phyloP scores from a whole-genome alignment of 208 protist species.

The Leptomonas seymouri region DNA sequence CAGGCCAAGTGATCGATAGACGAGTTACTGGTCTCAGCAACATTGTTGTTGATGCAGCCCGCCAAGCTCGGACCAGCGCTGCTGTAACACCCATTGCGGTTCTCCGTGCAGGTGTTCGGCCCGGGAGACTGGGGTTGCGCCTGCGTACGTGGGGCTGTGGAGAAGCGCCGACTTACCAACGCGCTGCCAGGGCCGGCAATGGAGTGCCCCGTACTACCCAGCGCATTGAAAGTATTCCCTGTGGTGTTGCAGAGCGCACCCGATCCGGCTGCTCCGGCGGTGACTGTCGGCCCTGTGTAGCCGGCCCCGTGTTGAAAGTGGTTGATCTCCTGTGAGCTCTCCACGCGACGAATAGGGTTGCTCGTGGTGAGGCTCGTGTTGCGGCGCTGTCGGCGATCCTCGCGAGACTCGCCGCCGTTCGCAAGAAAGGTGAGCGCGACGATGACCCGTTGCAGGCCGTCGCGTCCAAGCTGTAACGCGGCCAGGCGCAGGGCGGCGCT shows the following conservation, averaged over 20 bases:
- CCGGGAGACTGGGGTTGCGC: too few relatives aligned
- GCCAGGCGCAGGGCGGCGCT: slow-evolving; percentile 31
- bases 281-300: slow-evolving; percentile 5
- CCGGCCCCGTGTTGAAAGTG: slow-evolving; percentile 26
- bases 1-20: slow-evolving; percentile 9
- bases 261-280: not conserved
- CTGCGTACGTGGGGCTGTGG: slow-evolving; percentile 3
- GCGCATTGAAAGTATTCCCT: slow-evolving; percentile 9
- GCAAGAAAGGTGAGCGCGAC: slow-evolving; percentile 29
- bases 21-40: not conserved
- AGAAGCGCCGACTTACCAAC: slow-evolving; percentile 1
- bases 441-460: slow-evolving; percentile 28
- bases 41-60: not conserved
- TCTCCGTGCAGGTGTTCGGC: not conserved
- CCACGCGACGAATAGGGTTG: not conserved
- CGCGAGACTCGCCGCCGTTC: slow-evolving; percentile 26
- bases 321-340: slow-evolving; percentile 20
- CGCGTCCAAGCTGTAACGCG: slow-evolving; percentile 19
- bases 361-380: slow-evolving; percentile 1
- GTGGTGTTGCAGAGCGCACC: not conserved
- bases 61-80: too few relatives aligned
- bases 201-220: slow-evolving; percentile 3
- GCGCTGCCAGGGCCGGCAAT: slow-evolving; percentile 2
- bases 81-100: not conserved
- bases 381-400: slow-evolving; percentile 17